Evolutionary conservation across 2,329 filamentous ascomycete genomes (phyloP), one percentile per base, ranked within the genome.

Genomic region (Xylaria arbuscula): DNA sequence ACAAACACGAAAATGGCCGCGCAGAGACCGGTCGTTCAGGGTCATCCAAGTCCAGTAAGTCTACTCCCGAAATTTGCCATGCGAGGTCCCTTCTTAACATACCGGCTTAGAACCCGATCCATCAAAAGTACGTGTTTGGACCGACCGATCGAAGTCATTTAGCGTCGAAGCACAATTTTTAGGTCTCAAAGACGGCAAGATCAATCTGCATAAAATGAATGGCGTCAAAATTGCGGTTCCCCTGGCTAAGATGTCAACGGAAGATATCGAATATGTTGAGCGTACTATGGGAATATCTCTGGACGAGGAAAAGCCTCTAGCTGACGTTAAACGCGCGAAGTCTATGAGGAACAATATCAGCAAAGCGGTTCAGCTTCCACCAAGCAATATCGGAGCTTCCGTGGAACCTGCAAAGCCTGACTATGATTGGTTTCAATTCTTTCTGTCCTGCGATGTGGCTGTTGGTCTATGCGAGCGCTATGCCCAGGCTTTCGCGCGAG

Each of bases 391-490:
- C 9, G 91, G 91, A 13, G 90, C 88, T n/a, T 86, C 86, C 1
- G 83, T 93, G 38, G 86, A 91, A 72, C 82, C 84, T 55, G 79
- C 82, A 24, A 91, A 90, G 79, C 85, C 92, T 0, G 91, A 96
- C 56, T 97, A 98, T 78, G 96, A 99, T 79, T 99, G 96, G 96
- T 99, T 99, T 77, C 94, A 98, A 78, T 98, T 99, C 83, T 99
- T 99, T 85, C 83, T 99, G 48, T 90, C 90, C 71, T 97, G 94
- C 78, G 95, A 97, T 55, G 93, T 98, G 74, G 92, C 94, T 53
- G 93, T 95, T 57, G 93, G 97, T 67, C 90, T 97, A 54, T 99
- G 96, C 80, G 95, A 98, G 81, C 89, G 96, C 63, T 99, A 99
- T 77, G 91, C 94, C 1, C 92, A 94, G 76, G 93, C 93, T 1